Percentiles rank a stretch among this genome's conserved stretches.
phyloP scores from a whole-genome alignment of 2,329 filamentous ascomycete genomes.

The Aspergillus cejpii region DNA sequence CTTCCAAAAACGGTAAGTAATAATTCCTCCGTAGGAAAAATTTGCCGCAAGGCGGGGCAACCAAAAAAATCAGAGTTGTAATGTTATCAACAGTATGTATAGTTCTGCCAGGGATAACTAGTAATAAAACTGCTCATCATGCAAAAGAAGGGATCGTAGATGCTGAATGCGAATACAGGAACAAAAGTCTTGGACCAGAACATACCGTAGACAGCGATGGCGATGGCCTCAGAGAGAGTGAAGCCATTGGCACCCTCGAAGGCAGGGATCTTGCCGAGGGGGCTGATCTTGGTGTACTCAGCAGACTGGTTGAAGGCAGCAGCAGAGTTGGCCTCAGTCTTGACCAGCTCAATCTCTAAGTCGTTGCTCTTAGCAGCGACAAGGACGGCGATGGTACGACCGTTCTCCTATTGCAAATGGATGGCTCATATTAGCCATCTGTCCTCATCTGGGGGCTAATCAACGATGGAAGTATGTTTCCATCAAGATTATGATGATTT shows the following conservation, averaged over 20 bases:
- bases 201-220: slow-evolving; percentile 96
- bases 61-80: slow-evolving; percentile 63
- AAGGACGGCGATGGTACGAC: slow-evolving; percentile 79
- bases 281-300: slow-evolving; percentile 81
- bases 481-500: background rate
- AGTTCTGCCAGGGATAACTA: slow-evolving; percentile 99
- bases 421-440: slow-evolving; percentile 19
- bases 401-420: slow-evolving; percentile 68
- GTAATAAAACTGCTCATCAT: slow-evolving; percentile 70
- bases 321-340: slow-evolving; percentile 49
- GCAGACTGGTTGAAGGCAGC: slow-evolving; percentile 56
- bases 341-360: slow-evolving; percentile 80
- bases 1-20: slow-evolving; percentile 10
- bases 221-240: slow-evolving; percentile 79
- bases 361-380: slow-evolving; percentile 97
- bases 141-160: slow-evolving; percentile 16
- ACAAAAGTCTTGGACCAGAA: slow-evolving; percentile 32
- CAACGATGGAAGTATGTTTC: background rate
- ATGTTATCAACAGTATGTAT: slow-evolving; percentile 64
- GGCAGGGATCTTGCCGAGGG: slow-evolving; percentile 83
- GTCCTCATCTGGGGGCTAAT: slow-evolving; percentile 17
- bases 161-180: slow-evolving; percentile 9
- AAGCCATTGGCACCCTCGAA: slow-evolving; percentile 92
- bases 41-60: slow-evolving; percentile 31
- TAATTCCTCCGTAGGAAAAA: slow-evolving; percentile 12